phyloP scores from a whole-genome alignment of 208 protist genomes.

The Trichomonas tenax region DNA sequence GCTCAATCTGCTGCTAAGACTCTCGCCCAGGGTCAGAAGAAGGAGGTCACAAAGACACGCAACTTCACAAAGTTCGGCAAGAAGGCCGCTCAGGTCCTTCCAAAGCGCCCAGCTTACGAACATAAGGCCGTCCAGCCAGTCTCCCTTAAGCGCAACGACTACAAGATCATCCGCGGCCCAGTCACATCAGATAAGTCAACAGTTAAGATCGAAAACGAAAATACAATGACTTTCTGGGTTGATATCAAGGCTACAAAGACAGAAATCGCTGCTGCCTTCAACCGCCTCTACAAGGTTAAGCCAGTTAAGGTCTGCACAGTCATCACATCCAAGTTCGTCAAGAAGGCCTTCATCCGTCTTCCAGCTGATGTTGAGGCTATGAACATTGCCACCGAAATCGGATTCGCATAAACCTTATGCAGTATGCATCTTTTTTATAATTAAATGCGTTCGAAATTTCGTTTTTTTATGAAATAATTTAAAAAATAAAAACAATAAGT shows the following conservation, averaged over 20 bases:
- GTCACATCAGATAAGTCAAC: background rate
- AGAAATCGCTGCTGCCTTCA: conserved; percentile 1
- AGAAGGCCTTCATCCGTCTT: conserved; percentile 7
- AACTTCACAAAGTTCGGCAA: background rate
- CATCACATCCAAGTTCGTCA: background rate
- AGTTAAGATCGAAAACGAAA: background rate
- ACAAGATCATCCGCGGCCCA: background rate
- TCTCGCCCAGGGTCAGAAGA: background rate
- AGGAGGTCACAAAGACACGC: background rate
- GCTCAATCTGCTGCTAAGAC: background rate
- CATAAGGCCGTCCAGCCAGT: conserved; percentile 10
- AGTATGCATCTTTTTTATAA: background rate
- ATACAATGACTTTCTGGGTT: background rate
- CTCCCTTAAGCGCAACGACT: background rate
- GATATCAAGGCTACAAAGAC: conserved; percentile 1
- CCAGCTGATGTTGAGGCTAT: background rate
- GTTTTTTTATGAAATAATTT: too few species aligned
- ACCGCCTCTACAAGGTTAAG: conserved; percentile 14
- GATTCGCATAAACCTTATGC: background rate
- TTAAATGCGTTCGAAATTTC: too few species aligned
- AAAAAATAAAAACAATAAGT: too few species aligned
- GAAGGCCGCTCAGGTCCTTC: background rate
- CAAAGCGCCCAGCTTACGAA: background rate
- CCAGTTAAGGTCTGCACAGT: background rate
- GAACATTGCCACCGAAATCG: conserved; percentile 13